phyloP scores from a whole-genome alignment of 164 flowering plant species.

The Macadamia integrifolia region DNA sequence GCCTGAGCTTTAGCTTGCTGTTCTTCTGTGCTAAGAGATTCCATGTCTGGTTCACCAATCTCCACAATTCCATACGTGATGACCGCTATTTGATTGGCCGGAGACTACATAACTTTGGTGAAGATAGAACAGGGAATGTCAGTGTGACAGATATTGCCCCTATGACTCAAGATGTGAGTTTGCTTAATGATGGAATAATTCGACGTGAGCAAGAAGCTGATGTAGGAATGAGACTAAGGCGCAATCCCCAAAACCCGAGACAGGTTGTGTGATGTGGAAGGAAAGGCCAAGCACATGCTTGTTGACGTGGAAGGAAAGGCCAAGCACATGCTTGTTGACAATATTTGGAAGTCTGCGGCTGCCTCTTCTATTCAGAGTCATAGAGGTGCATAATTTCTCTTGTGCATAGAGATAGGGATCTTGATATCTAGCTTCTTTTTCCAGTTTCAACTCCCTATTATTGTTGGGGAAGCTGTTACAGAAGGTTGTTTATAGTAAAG shows the following conservation, averaged over 20 bases:
- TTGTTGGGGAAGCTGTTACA: too few relatives aligned
- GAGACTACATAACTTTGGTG: slow-evolving; percentile 87
- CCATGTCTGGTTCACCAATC: slow-evolving; percentile 95
- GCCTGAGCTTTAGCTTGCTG: slow-evolving; percentile 55
- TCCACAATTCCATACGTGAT: slow-evolving; percentile 93
- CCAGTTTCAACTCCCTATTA: too few relatives aligned
- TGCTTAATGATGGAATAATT: slow-evolving; percentile 17
- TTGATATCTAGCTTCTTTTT: too few relatives aligned
- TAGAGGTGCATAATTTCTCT: too few relatives aligned
- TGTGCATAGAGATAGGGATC: too few relatives aligned
- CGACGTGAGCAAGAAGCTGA: slow-evolving; percentile 37
- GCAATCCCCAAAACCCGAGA: slow-evolving; percentile 16
- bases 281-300: too few relatives aligned
- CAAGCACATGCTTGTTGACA: too few relatives aligned
- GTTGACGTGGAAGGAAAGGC: too few relatives aligned
- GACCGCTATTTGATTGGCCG: slow-evolving; percentile 92
- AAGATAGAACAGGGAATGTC: slow-evolving; percentile 22
- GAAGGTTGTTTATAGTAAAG: too few relatives aligned
- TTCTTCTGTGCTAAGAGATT: slow-evolving; percentile 88
- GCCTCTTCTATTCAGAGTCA: too few relatives aligned
- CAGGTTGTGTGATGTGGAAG: neutral
- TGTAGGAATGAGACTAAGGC: slow-evolving; percentile 56
- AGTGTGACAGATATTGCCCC: slow-evolving; percentile 21
- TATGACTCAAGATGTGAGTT: slow-evolving; percentile 13
- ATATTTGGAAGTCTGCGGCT: too few relatives aligned